Percentiles rank a stretch among this genome's conserved stretches.
Conservation (phyloP, 768 basidiomycete genomes). For the Mycena leptocephala region DNA sequence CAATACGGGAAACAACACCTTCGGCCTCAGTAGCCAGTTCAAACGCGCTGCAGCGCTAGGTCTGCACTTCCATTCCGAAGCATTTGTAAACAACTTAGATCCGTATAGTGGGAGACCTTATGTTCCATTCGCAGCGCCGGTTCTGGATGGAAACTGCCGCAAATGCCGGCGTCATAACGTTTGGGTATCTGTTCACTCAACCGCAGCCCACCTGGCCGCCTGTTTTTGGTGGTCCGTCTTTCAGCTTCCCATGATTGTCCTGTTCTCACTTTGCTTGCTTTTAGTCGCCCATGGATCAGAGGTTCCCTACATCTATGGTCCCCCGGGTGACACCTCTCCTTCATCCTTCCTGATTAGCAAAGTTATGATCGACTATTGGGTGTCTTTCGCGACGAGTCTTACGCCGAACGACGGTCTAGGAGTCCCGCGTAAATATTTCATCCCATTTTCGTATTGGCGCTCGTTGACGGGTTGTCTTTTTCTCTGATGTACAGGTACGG, state of each 20-base stretch:
- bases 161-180: constrained; percentile 56
- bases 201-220: constrained; percentile 43
- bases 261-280: background rate
- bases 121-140: constrained; percentile 57
- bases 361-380: constrained; percentile 61
- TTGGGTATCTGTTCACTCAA: constrained; percentile 62
- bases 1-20: too few species aligned
- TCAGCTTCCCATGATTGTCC: background rate
- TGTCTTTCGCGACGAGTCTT: constrained; percentile 57
- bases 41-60: constrained; percentile 54
- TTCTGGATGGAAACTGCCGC: constrained; percentile 58
- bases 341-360: constrained; percentile 46
- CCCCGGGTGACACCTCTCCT: constrained; percentile 42
- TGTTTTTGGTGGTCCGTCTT: constrained; percentile 46
- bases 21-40: constrained; percentile 54
- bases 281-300: constrained; percentile 54
- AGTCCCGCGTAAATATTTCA: constrained; percentile 42
- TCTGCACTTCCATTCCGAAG: background rate
- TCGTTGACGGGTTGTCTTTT: too few species aligned
- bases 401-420: constrained; percentile 58
- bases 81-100: background rate
- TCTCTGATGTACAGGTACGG: too few species aligned
- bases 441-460: background rate
- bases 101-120: constrained; percentile 52
- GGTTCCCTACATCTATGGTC: constrained; percentile 54